These are phyloP conservation scores for Straminergon stramineum DNA, from an alignment of 225 moss, liverwort and hornwort genomes.

Conservation along the genomic window DNA sequence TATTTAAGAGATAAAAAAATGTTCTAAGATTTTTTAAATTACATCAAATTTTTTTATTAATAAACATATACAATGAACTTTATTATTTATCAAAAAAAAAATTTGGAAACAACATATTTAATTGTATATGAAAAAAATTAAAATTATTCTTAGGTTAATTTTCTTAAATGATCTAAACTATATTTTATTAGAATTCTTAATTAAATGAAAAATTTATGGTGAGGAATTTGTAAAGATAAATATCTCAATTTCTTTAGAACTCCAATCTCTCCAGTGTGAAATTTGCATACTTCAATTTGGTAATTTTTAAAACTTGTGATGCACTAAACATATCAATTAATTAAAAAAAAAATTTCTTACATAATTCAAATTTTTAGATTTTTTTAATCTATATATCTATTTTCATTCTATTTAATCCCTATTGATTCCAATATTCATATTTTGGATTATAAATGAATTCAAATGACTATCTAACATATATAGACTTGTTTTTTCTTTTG, in stretches of 20 bases:
- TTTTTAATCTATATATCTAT: neutral
- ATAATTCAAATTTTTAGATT: neutral
- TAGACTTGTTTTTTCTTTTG: neutral
- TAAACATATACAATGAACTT: neutral
- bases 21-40: neutral
- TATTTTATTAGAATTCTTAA: no score
- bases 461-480: neutral
- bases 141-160: neutral
- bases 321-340: no score
- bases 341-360: neutral
- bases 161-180: neutral
- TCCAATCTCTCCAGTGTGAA: neutral
- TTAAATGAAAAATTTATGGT: neutral
- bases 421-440: neutral
- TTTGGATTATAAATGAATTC: neutral
- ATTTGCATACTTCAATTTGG: rapidly evolving
- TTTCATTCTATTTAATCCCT: neutral
- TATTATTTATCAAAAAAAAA: neutral
- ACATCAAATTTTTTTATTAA: neutral
- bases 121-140: neutral
- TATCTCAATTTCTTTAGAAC: neutral
- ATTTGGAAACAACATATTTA: neutral
- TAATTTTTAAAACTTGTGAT: no score
- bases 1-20: rapidly evolving
- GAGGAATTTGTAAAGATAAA: neutral